Base-by-base conservation (phyloP, 129 eudicot species). In the Pseudognaphalium luteoalbum region DNA sequence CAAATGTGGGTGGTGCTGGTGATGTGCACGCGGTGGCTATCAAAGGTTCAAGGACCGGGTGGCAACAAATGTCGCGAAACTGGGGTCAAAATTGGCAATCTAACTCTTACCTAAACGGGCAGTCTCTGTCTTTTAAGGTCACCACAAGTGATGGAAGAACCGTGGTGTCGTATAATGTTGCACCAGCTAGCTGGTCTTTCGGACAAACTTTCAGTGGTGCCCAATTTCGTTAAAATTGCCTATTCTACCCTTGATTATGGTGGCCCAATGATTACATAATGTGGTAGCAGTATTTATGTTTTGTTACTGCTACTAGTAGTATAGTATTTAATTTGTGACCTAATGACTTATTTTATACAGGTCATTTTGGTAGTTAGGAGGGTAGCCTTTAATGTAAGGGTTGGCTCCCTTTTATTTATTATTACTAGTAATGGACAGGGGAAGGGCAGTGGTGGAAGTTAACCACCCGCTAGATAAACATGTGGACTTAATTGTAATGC, bases 81-180 rank as follows among this genome's bases (percentile, higher is more conserved):
- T 92, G 97, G 97, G 97, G 97, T 37, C 97, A 92, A 76, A 92
- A 92, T 63, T 92, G 97, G 96, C 97, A 92, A 69, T 89, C 93
- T 81, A 92, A 92, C 83, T 17, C 78, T 6, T 85, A 86, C 30
- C 91, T 92, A 12, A 92, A 92, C 58, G 96, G 97, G 3, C 97
- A 92, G 69, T 66, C 87, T 29, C 84, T 92, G 34, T 89, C 97
- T 20, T 89, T 92, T 22, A 92, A 92, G 83, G 96, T 92, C 74
- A 89, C 93, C 70, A 87, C 96, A 0, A 84, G 97, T 47, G 97
- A 92, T 60, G 96, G 93, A 7, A 85, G 85, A n/a, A 87, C 83
- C 2, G 76, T 92, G 19, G 85, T 92, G 70, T 92, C 97, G 30
- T 51, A 87, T 84, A 92, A 89, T 47, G 93, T 80, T 47, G 93